Evolutionary conservation across 164 flowering plant species (phyloP).

Genomic region (Warburgia ugandensis): DNA sequence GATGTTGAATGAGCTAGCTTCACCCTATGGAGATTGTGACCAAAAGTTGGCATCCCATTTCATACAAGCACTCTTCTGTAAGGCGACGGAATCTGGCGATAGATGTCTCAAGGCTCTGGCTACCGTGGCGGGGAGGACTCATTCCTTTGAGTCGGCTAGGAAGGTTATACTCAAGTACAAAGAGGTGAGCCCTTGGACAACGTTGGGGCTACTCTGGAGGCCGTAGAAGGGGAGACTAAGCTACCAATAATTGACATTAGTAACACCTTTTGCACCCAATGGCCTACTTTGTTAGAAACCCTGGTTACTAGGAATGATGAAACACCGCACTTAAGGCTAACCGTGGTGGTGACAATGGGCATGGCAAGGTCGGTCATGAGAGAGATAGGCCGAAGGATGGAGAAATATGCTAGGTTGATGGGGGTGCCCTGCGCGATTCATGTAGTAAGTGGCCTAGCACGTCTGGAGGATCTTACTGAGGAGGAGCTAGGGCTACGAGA

Average conservation of each 20-base stretch:
- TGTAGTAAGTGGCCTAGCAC: conserved; percentile 26
- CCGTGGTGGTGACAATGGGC: conserved; percentile 37
- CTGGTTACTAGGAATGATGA: conserved; percentile 67
- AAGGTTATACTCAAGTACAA: conserved; percentile 54
- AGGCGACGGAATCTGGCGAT: conserved; percentile 54
- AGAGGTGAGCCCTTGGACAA: conserved; percentile 89
- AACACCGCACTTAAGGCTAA: conserved; percentile 63
- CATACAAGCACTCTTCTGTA: conserved; percentile 65
- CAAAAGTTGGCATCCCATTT: conserved; percentile 68
- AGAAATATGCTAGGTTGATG: conserved; percentile 77
- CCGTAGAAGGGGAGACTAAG: conserved; percentile 59
- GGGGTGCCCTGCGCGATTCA: conserved; percentile 72
- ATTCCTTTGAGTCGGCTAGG: conserved; percentile 56
- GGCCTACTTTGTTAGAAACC: conserved; percentile 81
- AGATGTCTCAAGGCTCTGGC: conserved; percentile 47
- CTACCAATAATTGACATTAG: conserved; percentile 76
- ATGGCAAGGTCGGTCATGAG: conserved; percentile 37
- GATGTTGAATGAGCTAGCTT: conserved; percentile 79
- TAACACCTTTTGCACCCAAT: conserved; percentile 79
- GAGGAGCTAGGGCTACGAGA: conserved; percentile 37
- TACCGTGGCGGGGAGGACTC: conserved; percentile 41
- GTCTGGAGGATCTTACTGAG: conserved; percentile 33
- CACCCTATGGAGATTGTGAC: conserved; percentile 78
- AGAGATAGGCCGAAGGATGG: conserved; percentile 66
- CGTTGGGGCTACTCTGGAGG: conserved; percentile 81